Evolutionary conservation across 495 filamentous ascomycete species (phyloP).

Genomic region (Xylaria acuta): DNA sequence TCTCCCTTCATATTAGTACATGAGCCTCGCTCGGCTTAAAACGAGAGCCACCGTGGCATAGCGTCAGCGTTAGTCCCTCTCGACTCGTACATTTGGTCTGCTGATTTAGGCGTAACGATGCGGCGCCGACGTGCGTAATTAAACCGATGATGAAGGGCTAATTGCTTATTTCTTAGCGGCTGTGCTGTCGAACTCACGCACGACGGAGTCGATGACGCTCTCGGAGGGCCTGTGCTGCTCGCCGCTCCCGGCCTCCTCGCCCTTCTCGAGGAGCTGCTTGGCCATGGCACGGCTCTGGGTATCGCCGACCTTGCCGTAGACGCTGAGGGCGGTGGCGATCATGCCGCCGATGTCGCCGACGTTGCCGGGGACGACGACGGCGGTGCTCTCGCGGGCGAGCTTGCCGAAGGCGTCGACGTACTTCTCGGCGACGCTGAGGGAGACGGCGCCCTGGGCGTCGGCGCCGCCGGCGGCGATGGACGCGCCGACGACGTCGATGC

Average conservation of each 20-base stretch:
- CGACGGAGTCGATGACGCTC: constrained; percentile 45
- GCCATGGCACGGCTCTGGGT: constrained; percentile 76
- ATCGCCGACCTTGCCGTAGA: constrained; percentile 92
- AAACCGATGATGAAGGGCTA: not conserved
- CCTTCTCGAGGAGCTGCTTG: constrained; percentile 50
- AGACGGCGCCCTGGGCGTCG: constrained; percentile 80
- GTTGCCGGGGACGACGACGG: constrained; percentile 94
- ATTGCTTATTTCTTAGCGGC: constrained; percentile 30
- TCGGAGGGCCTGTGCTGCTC: constrained; percentile 26
- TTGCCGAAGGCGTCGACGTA: constrained; percentile 96
- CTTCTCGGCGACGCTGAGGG: constrained; percentile 90
- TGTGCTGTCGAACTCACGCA: constrained; percentile 47
- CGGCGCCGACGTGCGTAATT: not conserved
- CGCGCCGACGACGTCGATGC: constrained; percentile 83
- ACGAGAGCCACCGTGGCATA: not conserved
- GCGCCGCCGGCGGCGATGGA: constrained; percentile 73
- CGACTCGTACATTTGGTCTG: not conserved
- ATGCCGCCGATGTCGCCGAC: constrained; percentile 96
- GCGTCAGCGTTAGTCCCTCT: not conserved
- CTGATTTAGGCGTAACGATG: no score
- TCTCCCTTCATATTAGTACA: constrained; percentile 15
- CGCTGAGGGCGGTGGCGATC: constrained; percentile 95
- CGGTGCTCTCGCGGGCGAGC: constrained; percentile 90
- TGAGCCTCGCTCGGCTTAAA: constrained; percentile 6
- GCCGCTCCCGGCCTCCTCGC: constrained; percentile 32